phyloP scores from a whole-genome alignment of 2,329 filamentous ascomycete species.

The Aspergillus spinulosporus region DNA sequence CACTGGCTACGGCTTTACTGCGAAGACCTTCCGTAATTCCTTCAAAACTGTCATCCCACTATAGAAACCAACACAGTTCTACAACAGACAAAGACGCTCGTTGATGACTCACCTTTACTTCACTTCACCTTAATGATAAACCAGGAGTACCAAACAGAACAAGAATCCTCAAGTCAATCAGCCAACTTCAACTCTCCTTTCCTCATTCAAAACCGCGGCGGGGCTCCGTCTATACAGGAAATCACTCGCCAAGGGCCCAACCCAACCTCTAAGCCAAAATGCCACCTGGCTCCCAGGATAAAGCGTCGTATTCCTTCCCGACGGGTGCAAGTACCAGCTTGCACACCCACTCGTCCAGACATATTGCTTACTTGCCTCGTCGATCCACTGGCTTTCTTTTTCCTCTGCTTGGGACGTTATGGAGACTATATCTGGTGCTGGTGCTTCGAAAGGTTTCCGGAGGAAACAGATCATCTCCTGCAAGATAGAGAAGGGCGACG shows the following conservation, averaged over 20 bases:
- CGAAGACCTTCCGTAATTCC: too few relatives aligned
- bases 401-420: slow-evolving; percentile 41
- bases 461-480: background rate
- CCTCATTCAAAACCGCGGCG: background rate
- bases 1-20: too few relatives aligned
- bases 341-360: slow-evolving; percentile 55
- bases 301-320: slow-evolving; percentile 53
- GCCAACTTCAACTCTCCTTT: too few relatives aligned
- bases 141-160: too few relatives aligned
- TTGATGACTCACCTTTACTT: too few relatives aligned
- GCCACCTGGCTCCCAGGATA: slow-evolving; percentile 55
- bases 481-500: background rate
- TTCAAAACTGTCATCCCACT: too few relatives aligned
- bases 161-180: too few relatives aligned
- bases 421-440: slow-evolving; percentile 20
- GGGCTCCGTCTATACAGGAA: slow-evolving; percentile 25
- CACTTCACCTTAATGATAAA: too few relatives aligned
- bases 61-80: too few relatives aligned
- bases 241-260: slow-evolving; percentile 41
- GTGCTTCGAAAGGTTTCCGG: background rate
- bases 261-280: slow-evolving; percentile 52
- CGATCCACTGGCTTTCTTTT: slow-evolving; percentile 41
- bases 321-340: slow-evolving; percentile 55
- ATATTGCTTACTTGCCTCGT: slow-evolving; percentile 44
- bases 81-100: too few relatives aligned